phyloP scores from a whole-genome alignment of 441 rosid genomes.

The Syzygium malaccense region DNA sequence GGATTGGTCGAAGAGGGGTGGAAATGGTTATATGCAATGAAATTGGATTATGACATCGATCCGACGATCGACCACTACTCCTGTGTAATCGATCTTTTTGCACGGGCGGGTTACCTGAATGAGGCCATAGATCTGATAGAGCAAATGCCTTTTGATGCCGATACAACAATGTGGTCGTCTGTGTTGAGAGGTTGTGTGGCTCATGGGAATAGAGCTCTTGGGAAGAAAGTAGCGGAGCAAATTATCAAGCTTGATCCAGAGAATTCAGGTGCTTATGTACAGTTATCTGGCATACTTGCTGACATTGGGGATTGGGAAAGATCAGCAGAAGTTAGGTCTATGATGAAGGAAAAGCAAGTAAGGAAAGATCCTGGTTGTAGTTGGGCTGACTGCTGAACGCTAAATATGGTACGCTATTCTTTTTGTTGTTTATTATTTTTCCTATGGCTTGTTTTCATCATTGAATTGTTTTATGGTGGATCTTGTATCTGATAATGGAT shows the following conservation, averaged over 20 bases:
- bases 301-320: constrained; percentile 71
- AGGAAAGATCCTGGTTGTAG: constrained; percentile 58
- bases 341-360: constrained; percentile 46
- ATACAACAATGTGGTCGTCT: constrained; percentile 67
- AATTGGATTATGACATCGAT: constrained; percentile 36
- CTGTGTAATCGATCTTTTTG: constrained; percentile 76
- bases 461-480: background rate
- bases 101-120: constrained; percentile 64
- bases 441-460: background rate
- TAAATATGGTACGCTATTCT: background rate
- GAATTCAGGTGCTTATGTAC: constrained; percentile 60
- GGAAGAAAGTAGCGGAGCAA: constrained; percentile 51
- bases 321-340: constrained; percentile 44
- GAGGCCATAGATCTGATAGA: constrained; percentile 54
- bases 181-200: constrained; percentile 69
- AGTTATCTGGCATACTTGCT: constrained; percentile 57
- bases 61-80: constrained; percentile 72
- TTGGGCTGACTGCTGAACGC: constrained; percentile 38
- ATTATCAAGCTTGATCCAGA: constrained; percentile 79
- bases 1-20: constrained; percentile 73
- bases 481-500: background rate
- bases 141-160: constrained; percentile 50
- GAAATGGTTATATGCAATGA: constrained; percentile 57
- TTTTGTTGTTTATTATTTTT: background rate
- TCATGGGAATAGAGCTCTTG: constrained; percentile 50